Percentiles rank a stretch among this genome's conserved stretches.
Conservation (phyloP, 495 filamentous ascomycete species). For the Neurospora tetraspora region DNA sequence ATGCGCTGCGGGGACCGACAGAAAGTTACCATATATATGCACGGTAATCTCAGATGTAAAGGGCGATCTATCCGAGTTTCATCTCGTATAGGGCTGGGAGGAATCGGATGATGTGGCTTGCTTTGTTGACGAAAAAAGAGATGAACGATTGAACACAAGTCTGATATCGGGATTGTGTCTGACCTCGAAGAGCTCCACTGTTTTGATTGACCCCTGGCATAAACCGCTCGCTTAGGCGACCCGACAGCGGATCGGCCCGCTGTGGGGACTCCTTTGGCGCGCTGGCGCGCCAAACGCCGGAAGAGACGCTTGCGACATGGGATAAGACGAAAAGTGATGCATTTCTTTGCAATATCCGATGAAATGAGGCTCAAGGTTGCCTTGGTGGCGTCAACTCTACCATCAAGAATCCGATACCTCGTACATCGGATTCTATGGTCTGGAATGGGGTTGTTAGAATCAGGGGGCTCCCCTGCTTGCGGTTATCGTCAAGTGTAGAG, state of each 20-base stretch:
- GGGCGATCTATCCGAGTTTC: not conserved
- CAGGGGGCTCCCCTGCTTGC: not conserved
- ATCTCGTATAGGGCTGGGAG: not conserved
- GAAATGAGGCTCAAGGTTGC: not conserved
- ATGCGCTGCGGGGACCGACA: not conserved
- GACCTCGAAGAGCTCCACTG: not conserved
- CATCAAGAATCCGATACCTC: not conserved
- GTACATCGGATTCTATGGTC: not conserved
- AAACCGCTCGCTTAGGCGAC: not conserved
- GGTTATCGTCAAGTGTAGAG: not conserved
- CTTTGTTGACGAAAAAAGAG: not conserved
- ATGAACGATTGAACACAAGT: not conserved
- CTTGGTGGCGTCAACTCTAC: not conserved
- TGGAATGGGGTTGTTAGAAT: not conserved
- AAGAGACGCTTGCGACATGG: not conserved
- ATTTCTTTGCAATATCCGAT: not conserved
- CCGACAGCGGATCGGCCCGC: not conserved
- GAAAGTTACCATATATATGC: not conserved
- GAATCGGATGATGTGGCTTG: not conserved
- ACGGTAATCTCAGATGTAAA: not conserved
- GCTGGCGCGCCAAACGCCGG: not conserved
- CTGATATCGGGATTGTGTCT: not conserved
- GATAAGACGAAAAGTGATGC: not conserved
- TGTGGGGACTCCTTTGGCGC: not conserved
- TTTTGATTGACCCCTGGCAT: not conserved